Evolutionary conservation across 1,139 yeast genomes (phyloP), one percentile per base, ranked within the genome.

Genomic region (Suhomyces kunorum): DNA sequence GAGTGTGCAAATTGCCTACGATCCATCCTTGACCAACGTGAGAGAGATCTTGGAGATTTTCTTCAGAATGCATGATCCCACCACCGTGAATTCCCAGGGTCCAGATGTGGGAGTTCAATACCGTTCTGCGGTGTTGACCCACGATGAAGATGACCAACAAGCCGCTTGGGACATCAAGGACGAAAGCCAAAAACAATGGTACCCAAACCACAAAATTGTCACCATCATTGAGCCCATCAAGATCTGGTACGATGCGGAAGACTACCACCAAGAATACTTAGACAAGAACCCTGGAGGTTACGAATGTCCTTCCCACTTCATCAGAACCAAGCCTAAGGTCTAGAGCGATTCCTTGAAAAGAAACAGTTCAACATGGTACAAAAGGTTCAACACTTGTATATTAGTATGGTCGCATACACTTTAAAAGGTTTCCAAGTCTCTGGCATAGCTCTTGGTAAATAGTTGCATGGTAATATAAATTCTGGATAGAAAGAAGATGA

Each of bases 211-310:
- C 45, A 59, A 38, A 63, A 68, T 46, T 58, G 85, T 71, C 38
- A 89, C 98, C 1, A 67, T 68, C 37, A 78, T 90, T 40, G 87
- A 79, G 54, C 85, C 87, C 12, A 74, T 87, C 39, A 62, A 71
- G 40, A 71, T 71, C 42, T 92, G 88, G 76, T 83, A 83, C 68
- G 96, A 90, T 57, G 98, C 98, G 14, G 98, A 92, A 63, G 89
- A 81, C 28, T 92, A 90, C 61, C 98, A 92, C 61, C 98, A 92
- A 59, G 58, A 76, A 46, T 92, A 92, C 61, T 71, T 90, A 55
- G 72, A 74, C 40, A 81, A 79, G 56, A 88, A 90, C 58, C 95
- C 96, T 1, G 66, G 68, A 4, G 97, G 97, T 4, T 87, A 88
- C 63, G 87, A 84, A 45, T 90, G 98, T 61, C 94, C 96, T 17